Conservation (phyloP, 2,329 filamentous ascomycete genomes). For the Tolypocladium amazonense region DNA sequence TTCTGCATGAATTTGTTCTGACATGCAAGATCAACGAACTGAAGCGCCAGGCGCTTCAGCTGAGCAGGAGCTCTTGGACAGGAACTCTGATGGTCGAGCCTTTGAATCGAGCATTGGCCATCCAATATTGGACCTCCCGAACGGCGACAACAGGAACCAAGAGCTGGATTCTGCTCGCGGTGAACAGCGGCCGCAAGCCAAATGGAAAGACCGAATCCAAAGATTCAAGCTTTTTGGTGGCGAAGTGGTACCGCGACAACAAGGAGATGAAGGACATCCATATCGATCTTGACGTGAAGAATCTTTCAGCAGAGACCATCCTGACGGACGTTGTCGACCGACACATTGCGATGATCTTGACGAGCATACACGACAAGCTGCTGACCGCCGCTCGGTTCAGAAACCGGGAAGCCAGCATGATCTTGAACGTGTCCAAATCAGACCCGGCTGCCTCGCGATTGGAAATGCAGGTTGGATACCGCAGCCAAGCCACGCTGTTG, state of each 20-base stretch:
- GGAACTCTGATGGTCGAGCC: constrained; percentile 68
- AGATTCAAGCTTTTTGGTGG: constrained; percentile 42
- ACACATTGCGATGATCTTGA: constrained; percentile 64
- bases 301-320: constrained; percentile 64
- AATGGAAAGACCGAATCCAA: constrained; percentile 28
- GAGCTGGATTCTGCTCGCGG: constrained; percentile 84
- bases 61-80: constrained; percentile 65
- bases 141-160: constrained; percentile 46
- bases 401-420: constrained; percentile 46
- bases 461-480: constrained; percentile 57
- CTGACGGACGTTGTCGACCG: constrained; percentile 64
- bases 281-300: constrained; percentile 55
- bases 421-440: constrained; percentile 43
- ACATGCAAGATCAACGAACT: constrained; percentile 85
- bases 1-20: constrained; percentile 77
- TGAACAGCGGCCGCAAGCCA: constrained; percentile 53
- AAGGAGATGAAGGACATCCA: constrained; percentile 60
- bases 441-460: constrained; percentile 60
- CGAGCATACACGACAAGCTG: constrained; percentile 53
- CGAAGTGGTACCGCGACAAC: constrained; percentile 79
- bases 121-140: constrained; percentile 82
- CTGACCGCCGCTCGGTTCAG: constrained; percentile 49
- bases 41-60: constrained; percentile 61
- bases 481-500: constrained; percentile 47
- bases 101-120: constrained; percentile 68